A percentile compares a stretch with the other conserved stretches of the same genome.
phyloP scores from a whole-genome alignment of 345 rosid genomes.

The Cardamine resedifolia region DNA sequence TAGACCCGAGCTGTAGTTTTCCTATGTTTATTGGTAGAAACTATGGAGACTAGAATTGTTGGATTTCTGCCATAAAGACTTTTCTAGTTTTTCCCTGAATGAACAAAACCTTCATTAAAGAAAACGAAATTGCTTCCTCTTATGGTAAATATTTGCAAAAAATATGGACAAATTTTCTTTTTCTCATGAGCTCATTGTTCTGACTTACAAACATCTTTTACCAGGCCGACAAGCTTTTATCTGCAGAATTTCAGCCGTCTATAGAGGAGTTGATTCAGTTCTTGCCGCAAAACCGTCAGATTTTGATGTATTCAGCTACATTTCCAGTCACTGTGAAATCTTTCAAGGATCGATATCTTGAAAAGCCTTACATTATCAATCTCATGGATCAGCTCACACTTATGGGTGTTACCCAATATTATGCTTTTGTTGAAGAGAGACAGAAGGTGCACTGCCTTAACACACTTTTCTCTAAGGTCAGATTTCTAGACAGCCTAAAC shows the following conservation, averaged over 20 bases:
- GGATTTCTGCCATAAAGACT: neutral
- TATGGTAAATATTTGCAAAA: constrained; percentile 1
- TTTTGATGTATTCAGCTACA: constrained; percentile 96
- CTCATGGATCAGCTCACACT: constrained; percentile 99
- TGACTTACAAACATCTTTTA: neutral
- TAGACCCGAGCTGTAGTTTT: neutral
- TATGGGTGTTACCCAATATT: constrained; percentile 91
- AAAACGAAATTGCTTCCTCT: neutral
- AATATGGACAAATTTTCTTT: neutral
- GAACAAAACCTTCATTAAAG: neutral
- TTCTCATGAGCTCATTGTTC: constrained; percentile 11
- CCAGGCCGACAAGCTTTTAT: constrained; percentile 47
- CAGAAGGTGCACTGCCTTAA: constrained; percentile 99
- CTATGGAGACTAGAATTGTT: too few relatives aligned
- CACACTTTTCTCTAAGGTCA: constrained; percentile 95
- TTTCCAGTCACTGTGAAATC: constrained; percentile 98
- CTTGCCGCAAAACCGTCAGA: constrained; percentile 77
- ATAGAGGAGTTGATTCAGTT: constrained; percentile 86
- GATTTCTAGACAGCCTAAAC: neutral
- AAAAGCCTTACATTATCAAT: constrained; percentile 87
- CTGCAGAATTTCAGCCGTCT: constrained; percentile 97
- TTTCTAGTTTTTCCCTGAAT: neutral
- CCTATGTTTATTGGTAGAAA: neutral
- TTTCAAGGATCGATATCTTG: constrained; percentile 81
- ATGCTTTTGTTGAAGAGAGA: constrained; percentile 99